phyloP scores from a whole-genome alignment of 176 grass and related monocot genomes.

The Oryza punctata region DNA sequence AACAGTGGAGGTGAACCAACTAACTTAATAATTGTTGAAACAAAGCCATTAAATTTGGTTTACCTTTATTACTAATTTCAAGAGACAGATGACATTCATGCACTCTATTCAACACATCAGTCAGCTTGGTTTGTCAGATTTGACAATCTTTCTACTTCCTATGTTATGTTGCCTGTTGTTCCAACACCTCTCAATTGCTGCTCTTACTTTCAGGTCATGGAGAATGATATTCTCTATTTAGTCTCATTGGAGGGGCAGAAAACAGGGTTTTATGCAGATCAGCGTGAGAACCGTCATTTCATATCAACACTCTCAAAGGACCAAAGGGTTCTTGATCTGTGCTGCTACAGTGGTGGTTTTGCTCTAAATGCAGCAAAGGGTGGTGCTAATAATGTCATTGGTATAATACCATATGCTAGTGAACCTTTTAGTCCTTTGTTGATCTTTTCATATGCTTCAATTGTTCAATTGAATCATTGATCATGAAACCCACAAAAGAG shows the following conservation, averaged over 20 bases:
- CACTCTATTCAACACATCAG: not conserved
- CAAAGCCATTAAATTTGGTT: not conserved
- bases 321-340: conserved; percentile 82
- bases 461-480: not conserved
- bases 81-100: not conserved
- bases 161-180: conserved; percentile 14
- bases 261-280: conserved; percentile 98
- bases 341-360: conserved; percentile 93
- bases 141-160: not conserved
- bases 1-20: conserved; percentile 63
- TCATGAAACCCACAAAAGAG: conserved; percentile 5
- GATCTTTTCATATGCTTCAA: conserved; percentile 28
- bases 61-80: conserved; percentile 24
- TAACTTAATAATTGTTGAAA: conserved; percentile 16
- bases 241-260: conserved; percentile 92
- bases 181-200: not conserved
- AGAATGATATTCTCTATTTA: conserved; percentile 79
- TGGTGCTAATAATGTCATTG: conserved; percentile 78
- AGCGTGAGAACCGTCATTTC: conserved; percentile 76
- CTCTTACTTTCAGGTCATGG: conserved; percentile 63
- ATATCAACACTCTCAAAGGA: conserved; percentile 74
- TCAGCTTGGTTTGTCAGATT: conserved; percentile 16
- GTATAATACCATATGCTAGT: conserved; percentile 66
- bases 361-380: conserved; percentile 70
- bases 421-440: conserved; percentile 32